A percentile compares a stretch with the other conserved stretches of the same genome.
Conservation (phyloP, 768 basidiomycete species). For the Asterophora parasitica region DNA sequence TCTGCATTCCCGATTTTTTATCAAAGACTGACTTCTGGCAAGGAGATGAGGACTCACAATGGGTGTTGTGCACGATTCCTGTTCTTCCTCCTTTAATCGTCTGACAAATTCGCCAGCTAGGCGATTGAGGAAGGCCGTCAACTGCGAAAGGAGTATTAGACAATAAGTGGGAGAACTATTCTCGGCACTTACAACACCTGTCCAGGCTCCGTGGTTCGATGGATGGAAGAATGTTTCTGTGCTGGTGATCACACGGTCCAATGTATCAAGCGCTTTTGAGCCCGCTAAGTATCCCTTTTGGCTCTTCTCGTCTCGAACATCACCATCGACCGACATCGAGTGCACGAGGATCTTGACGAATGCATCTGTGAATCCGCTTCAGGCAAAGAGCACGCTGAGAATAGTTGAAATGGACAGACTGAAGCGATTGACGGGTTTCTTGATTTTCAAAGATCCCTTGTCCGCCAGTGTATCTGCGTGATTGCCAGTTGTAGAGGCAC, state of each 20-base stretch:
- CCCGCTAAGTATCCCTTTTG: conserved; percentile 68
- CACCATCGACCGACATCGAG: conserved; percentile 82
- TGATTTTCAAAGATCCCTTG: conserved; percentile 54
- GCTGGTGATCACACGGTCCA: conserved; percentile 85
- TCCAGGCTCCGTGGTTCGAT: conserved; percentile 86
- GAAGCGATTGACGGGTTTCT: conserved; percentile 63
- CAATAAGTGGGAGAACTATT: conserved; percentile 2
- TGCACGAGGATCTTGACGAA: conserved; percentile 85
- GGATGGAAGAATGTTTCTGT: conserved; percentile 96
- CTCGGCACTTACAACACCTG: conserved; percentile 43
- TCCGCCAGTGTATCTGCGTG: conserved; percentile 66
- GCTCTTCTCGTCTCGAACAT: conserved; percentile 40
- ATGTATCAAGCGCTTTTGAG: conserved; percentile 80
- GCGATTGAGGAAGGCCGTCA: conserved; percentile 69
- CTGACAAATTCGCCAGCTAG: conserved; percentile 73
- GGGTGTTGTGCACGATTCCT: conserved; percentile 74
- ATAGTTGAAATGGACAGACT: conserved; percentile 33
- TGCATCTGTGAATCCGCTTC: conserved; percentile 42
- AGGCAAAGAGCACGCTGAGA: conserved; percentile 3
- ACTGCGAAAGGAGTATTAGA: conserved; percentile 28
- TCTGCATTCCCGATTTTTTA: conserved; percentile 30
- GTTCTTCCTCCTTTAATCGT: conserved; percentile 76
- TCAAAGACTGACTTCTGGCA: neutral
- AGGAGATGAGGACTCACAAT: conserved; percentile 34
- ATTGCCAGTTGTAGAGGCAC: conserved; percentile 57